Base-by-base conservation (phyloP, 208 protist species). In the Sergeia podlipaevii region DNA sequence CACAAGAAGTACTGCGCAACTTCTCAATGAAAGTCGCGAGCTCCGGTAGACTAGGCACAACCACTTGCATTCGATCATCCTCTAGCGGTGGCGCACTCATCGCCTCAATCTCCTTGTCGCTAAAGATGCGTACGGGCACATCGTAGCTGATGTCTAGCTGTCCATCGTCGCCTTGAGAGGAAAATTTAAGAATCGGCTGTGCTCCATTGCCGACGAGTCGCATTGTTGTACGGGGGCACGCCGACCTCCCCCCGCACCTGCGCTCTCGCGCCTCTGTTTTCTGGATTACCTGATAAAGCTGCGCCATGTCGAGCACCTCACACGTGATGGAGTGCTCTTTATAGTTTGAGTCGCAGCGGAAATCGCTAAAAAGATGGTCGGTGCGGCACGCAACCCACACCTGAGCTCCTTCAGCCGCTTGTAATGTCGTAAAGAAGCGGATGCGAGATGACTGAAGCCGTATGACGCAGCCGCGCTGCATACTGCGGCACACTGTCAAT, bases 11-110 rank as follows among this genome's bases (percentile, higher is more conserved):
- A 20, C 50, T 74, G 20, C 75, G 77, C 17, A 90, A 53, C 55
- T 84, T 77, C 26, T 94, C 82, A 1, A 94, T 71, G 44, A 94
- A 94, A 7, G 59, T 60, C 28, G 78, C 60, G 3, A 94, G 77
- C 56, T 94, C 87, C 11, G 50, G 6, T 3, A 94, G 65, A 44
- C 73, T 66, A 0, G 82, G 82, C 11, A 94, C 50, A 17, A 81
- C 21, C 0, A 94, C 36, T 26, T 77, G 70, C 53, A 89, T 20
- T 2, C 64, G 56, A 8, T 78, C 56, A 49, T 71, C 48, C 51
- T 82, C 68, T 0, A 91, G 60, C 17, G 72, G 52, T 0, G 83
- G 80, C n/a, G 67, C 57, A 1, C 33, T 62, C 45, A 89, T 78
- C 30, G 61, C 47, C 28, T 75, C 51, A 33, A 83, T 80, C 7